A percentile compares a stretch with the other conserved stretches of the same genome.
Evolutionary conservation across 352 stramenopile species (phyloP).

Genomic region (Blastocystis sp.): DNA sequence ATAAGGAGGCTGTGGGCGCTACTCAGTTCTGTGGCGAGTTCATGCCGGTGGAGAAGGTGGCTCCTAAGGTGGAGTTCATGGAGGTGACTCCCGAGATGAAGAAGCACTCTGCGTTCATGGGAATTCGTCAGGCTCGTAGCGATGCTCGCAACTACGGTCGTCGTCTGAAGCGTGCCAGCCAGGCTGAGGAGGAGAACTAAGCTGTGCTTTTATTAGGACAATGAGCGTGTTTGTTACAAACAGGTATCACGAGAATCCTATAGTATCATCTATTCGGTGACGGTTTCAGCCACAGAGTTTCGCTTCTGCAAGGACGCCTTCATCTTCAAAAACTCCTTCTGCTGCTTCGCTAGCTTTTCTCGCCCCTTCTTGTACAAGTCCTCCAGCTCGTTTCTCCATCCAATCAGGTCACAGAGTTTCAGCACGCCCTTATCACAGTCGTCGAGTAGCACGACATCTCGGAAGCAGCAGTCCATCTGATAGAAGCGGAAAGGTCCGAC

Average conservation of each 20-base stretch:
- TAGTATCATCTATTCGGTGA: not conserved
- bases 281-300: not conserved
- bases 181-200: constrained; percentile 49
- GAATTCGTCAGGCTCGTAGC: constrained; percentile 52
- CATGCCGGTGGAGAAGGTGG: constrained; percentile 56
- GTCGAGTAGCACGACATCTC: constrained; percentile 69
- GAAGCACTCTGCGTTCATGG: constrained; percentile 64
- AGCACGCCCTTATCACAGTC: constrained; percentile 70
- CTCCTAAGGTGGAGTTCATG: constrained; percentile 66
- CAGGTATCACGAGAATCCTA: not conserved
- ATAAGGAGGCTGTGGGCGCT: no score
- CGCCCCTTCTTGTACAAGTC: constrained; percentile 46
- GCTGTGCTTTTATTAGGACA: no score
- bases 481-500: constrained; percentile 61
- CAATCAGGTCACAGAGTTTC: constrained; percentile 66
- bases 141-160: constrained; percentile 41
- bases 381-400: constrained; percentile 61
- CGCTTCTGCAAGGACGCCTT: constrained; percentile 8
- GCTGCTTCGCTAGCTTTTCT: constrained; percentile 7
- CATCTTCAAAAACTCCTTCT: constrained; percentile 16
- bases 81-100: constrained; percentile 62
- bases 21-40: constrained; percentile 79
- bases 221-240: constrained; percentile 8
- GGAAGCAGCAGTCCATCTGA: constrained; percentile 64
- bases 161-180: constrained; percentile 11